Evolutionary conservation across 1,139 yeast species (phyloP).

Genomic region (Yamadazyma trypodendri): DNA sequence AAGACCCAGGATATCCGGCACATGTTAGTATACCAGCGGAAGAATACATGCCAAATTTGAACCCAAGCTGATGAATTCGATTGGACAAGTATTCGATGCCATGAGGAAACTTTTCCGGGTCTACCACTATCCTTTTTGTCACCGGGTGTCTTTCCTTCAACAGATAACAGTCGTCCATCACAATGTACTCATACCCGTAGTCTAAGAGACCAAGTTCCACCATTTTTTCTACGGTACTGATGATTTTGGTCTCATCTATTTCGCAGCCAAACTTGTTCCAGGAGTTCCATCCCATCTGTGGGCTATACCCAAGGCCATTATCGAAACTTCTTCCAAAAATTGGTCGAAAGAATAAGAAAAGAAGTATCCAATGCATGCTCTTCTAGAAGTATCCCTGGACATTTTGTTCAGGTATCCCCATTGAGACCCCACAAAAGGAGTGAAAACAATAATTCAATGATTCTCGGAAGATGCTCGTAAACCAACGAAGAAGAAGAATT

Average conservation of each 20-base stretch:
- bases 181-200: slow-evolving; percentile 24
- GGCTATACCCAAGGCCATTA: slow-evolving; percentile 23
- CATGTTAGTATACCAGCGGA: slow-evolving; percentile 27
- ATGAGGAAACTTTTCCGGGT: slow-evolving; percentile 21
- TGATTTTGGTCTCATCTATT: slow-evolving; percentile 20
- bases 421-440: too few species aligned
- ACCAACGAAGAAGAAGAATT: too few species aligned
- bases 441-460: too few species aligned
- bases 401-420: too few species aligned
- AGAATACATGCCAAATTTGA: slow-evolving; percentile 27
- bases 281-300: slow-evolving; percentile 28
- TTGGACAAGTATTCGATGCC: slow-evolving; percentile 23
- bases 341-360: too few species aligned
- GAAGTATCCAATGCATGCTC: too few species aligned
- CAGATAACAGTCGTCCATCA: slow-evolving; percentile 28
- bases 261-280: slow-evolving; percentile 26
- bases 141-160: slow-evolving; percentile 9
- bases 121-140: slow-evolving; percentile 12
- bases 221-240: slow-evolving; percentile 18
- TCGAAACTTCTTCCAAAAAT: slow-evolving; percentile 7
- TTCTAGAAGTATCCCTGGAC: too few species aligned
- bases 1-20: slow-evolving; percentile 25
- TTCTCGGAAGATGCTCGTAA: too few species aligned
- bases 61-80: slow-evolving; percentile 20
- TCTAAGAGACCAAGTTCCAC: slow-evolving; percentile 21